phyloP scores from a whole-genome alignment of 2,329 filamentous ascomycete species.

The Penicillium polonicum region DNA sequence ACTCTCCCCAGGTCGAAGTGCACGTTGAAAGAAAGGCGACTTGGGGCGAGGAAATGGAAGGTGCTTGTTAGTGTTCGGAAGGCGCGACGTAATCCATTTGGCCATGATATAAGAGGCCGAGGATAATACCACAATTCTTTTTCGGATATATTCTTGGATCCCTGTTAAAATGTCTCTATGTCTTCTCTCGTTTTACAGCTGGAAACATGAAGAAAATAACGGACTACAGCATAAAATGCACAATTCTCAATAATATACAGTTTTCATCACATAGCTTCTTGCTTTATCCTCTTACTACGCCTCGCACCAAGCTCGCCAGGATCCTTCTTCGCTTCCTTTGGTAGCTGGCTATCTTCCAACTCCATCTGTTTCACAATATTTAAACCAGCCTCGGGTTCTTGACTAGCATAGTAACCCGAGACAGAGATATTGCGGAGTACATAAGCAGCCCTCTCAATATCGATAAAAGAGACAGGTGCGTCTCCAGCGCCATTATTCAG shows the following conservation, averaged over 20 bases:
- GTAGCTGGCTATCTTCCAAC: background rate
- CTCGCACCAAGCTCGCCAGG: background rate
- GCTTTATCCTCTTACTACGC: background rate
- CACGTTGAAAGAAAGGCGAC: no score
- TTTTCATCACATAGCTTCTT: background rate
- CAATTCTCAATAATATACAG: background rate
- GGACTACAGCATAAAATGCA: background rate
- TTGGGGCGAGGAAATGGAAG: background rate
- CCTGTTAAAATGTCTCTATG: background rate
- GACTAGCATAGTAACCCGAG: slow-evolving; percentile 20
- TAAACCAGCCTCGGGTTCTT: background rate
- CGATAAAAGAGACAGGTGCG: slow-evolving; percentile 26
- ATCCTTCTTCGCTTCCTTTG: background rate
- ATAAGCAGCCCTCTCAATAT: slow-evolving; percentile 41
- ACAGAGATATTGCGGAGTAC: slow-evolving; percentile 37
- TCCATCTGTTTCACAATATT: background rate
- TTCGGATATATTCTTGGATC: background rate
- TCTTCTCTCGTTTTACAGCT: background rate
- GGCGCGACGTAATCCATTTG: background rate
- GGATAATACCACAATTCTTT: background rate
- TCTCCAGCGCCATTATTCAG: slow-evolving; percentile 20
- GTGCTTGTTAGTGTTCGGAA: background rate
- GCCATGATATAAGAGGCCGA: background rate
- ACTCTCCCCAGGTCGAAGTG: no score
- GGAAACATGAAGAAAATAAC: no score